Base-by-base conservation (phyloP, 176 grass and related monocot genomes). In the Hsuehochloa calcarea region DNA sequence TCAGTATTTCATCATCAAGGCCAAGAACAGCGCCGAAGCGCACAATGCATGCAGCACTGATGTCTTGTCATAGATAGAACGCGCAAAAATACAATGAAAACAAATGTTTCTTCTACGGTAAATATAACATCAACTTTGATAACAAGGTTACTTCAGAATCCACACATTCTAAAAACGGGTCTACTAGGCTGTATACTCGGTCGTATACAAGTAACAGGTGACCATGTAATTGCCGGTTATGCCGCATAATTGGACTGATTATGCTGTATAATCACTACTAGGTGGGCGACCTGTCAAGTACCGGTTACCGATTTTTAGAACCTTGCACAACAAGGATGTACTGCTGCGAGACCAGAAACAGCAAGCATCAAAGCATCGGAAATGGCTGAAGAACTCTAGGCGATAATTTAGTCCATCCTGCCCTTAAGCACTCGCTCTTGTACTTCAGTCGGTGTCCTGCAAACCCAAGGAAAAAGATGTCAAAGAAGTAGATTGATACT, bases 391-490 rank as follows among this genome's bases (percentile, higher is more conserved):
- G 38, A 79, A 83, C 31, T 78, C 31, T 19, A 84, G 10, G 15
- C 17, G 20, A 25, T 43, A 54, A 82, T 78, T 82, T 87, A 98
- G 74, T 99, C 97, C 97, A 99, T 99, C 86, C 97, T 89, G 70
- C 86, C 88, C 90, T 99, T 99, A 27, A 99, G 85, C 13, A 93
- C 80, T 27, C 86, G 82, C 83, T 99, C 97, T 85, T 86, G 82
- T 16, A 99, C 92, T 94, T 96, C 93, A 5, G 91, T 94, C 4
- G 97, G 92, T 46, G 97, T 99, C 66, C 97, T 99, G 86, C 40
- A 85, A 83, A 65, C 46, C 80, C 49, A 51, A 76, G 39, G 10
- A 58, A 39, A 2, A 79, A 84, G 49, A 82, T 26, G 64, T 56
- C 26, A 93, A 22, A 10, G 26, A 13, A 44, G 38, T 34, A 74